Percentiles rank a stretch among this genome's conserved stretches.
Conservation (phyloP, 2,329 filamentous ascomycete genomes). For the Aspergillus hiratsukae region DNA sequence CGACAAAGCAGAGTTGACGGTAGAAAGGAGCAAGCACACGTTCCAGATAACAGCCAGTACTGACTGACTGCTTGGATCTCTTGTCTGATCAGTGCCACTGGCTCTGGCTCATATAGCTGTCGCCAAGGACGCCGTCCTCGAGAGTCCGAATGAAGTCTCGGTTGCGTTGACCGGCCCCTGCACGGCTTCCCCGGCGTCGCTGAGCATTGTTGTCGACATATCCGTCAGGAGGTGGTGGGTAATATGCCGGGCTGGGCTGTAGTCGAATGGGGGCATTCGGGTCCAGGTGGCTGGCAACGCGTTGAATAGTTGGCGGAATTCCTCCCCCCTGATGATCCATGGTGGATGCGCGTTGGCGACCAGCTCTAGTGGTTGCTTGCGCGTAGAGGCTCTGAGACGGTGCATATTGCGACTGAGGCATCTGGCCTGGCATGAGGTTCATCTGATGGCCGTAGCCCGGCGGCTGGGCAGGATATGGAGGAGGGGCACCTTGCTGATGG, state of each 20-base stretch:
- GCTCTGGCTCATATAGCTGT: conserved; percentile 75
- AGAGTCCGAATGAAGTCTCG: conserved; percentile 91
- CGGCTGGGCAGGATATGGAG: conserved; percentile 72
- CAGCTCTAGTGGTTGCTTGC: conserved; percentile 71
- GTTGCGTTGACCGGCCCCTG: conserved; percentile 50
- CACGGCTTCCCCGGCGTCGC: conserved; percentile 71
- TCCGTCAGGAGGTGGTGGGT: conserved; percentile 85
- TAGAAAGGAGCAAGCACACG: background rate
- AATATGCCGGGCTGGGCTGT: conserved; percentile 95
- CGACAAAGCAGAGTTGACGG: conserved; percentile 8
- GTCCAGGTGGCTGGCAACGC: conserved; percentile 92
- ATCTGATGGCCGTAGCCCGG: conserved; percentile 68
- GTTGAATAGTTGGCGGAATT: conserved; percentile 86
- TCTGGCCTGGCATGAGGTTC: conserved; percentile 63
- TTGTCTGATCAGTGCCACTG: conserved; percentile 60
- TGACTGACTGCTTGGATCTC: background rate
- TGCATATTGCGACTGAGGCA: conserved; percentile 61
- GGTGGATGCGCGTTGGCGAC: conserved; percentile 85
- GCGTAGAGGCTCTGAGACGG: conserved; percentile 70
- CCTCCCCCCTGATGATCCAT: conserved; percentile 94
- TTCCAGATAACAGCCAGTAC: background rate
- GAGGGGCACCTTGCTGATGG: conserved; percentile 65
- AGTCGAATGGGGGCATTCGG: conserved; percentile 89
- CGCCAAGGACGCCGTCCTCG: conserved; percentile 85
- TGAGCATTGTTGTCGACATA: conserved; percentile 63